Evolutionary conservation across 2,329 filamentous ascomycete species (phyloP), one percentile per base, ranked within the genome.

Genomic region (Colletotrichum cereale): DNA sequence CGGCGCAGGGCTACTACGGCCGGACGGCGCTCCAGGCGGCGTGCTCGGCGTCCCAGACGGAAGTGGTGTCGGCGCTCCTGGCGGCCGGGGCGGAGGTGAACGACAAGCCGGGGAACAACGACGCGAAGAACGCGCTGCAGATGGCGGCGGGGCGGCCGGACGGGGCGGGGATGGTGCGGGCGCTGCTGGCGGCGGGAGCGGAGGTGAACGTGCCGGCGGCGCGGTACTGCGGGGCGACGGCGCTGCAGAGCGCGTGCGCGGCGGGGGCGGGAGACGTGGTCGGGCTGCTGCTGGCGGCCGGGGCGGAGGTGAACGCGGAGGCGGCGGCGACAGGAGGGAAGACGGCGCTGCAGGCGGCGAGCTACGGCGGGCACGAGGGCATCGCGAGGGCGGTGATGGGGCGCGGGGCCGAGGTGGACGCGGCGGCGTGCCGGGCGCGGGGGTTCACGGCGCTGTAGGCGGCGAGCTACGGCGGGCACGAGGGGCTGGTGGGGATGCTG

Each of bases 11-110:
- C 6, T 82, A 80, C 26, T 79, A 79, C 42, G 82, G 82, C 11
- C 75, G 80, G 40, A 82, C 81, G 3, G 81, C 82, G 0, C 76
- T 84, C 4, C 80, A 80, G 31, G 81, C 81, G 1, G 82, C 82
- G 3, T 78, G 79, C 24, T 72, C 77, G n/a, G 62, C 61, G 0
- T 75, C 76, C 1, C 75, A 81, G 61, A 50, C 71, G 5, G 74
- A 74, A 2, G 75, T 80, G 11, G 78, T 76, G 14, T 57, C 70
- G 36, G 55, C 73, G 1, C 75, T 84, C 6, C 71, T 84, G 2
- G 74, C 71, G 5, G 76, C 76, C 11, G 79, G 79, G 1, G 80
- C 80, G 3, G 74, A 79, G 31, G 76, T 81, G 26, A 75, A 83
- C 62, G 78, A 79, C 71, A 77, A 75, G 67, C 78, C 76, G 60